These are phyloP conservation scores for Pythium apleroticum DNA, from an alignment of 352 stramenopile genomes.

Conservation along the genomic window DNA sequence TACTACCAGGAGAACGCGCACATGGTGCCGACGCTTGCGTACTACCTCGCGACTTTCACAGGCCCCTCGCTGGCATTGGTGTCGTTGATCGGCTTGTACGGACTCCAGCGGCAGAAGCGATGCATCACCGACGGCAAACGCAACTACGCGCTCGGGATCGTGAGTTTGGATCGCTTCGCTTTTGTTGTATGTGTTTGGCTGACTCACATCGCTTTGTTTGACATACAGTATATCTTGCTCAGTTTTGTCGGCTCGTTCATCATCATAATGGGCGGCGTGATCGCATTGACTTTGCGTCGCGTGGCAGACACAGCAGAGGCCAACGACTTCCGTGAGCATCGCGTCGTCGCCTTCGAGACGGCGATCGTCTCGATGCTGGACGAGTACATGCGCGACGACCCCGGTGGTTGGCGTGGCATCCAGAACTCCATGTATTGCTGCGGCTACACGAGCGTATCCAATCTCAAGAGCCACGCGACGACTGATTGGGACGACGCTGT, in stretches of 20 bases:
- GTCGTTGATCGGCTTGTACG: slow-evolving; percentile 44
- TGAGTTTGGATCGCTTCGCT: slow-evolving; percentile 25
- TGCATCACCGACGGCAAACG: slow-evolving; percentile 51
- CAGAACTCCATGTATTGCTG: slow-evolving; percentile 61
- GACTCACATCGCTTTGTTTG: not conserved
- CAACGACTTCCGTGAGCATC: slow-evolving; percentile 37
- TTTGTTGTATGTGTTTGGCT: not conserved
- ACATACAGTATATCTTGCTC: slow-evolving; percentile 46
- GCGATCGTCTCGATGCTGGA: slow-evolving; percentile 43
- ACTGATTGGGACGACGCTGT: slow-evolving; percentile 37
- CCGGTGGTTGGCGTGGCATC: slow-evolving; percentile 36
- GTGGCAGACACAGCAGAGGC: slow-evolving; percentile 37
- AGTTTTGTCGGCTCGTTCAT: slow-evolving; percentile 38
- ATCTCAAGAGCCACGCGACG: slow-evolving; percentile 21
- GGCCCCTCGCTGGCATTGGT: slow-evolving; percentile 43
- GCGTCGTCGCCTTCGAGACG: slow-evolving; percentile 45
- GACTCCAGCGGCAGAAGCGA: slow-evolving; percentile 48
- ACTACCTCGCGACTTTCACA: slow-evolving; percentile 53
- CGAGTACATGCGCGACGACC: slow-evolving; percentile 30
- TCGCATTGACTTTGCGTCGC: slow-evolving; percentile 42
- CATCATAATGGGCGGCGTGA: slow-evolving; percentile 47
- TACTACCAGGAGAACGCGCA: slow-evolving; percentile 62
- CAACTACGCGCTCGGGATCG: slow-evolving; percentile 59
- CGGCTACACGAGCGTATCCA: slow-evolving; percentile 38
- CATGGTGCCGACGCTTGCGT: slow-evolving; percentile 47